Evolutionary conservation across 2,329 filamentous ascomycete species (phyloP).

Genomic region (Claviceps quebecensis): DNA sequence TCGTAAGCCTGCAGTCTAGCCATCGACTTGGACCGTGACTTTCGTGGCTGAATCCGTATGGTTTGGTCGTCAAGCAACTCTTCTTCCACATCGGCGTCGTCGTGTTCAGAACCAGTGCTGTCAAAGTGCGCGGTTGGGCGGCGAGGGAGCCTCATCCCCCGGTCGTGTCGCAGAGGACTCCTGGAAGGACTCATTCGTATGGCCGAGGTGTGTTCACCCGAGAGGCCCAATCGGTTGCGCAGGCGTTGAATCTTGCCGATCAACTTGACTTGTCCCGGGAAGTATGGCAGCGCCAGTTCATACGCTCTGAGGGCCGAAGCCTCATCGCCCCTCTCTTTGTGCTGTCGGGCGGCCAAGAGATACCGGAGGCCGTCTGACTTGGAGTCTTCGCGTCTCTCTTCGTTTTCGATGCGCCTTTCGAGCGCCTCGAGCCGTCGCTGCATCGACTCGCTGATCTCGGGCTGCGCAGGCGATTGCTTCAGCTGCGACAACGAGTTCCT

Average conservation of each 20-base stretch:
- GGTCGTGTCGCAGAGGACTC: conserved; percentile 3
- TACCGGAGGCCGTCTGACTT: conserved; percentile 73
- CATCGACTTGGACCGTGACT: conserved; percentile 3
- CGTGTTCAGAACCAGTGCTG: conserved; percentile 1
- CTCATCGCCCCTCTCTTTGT: conserved; percentile 72
- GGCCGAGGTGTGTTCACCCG: conserved; percentile 2
- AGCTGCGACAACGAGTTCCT: conserved; percentile 16
- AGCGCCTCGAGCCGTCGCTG: conserved; percentile 70
- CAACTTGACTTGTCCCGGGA: conserved; percentile 72
- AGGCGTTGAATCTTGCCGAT: conserved; percentile 54
- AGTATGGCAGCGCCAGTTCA: conserved; percentile 68
- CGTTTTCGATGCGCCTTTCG: conserved; percentile 66
- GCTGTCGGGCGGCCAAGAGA: conserved; percentile 81
- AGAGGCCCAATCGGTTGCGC: conserved; percentile 32
- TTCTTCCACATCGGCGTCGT: conserved; percentile 13
- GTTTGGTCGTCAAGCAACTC: conserved; percentile 12
- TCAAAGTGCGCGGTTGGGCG: background rate
- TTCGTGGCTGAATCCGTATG: conserved; percentile 10
- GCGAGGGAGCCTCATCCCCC: background rate
- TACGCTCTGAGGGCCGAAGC: conserved; percentile 71
- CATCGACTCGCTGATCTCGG: conserved; percentile 59
- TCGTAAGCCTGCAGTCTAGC: conserved; percentile 18
- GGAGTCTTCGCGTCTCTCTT: conserved; percentile 49
- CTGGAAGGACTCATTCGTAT: background rate
- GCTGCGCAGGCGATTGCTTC: conserved; percentile 21